Evolutionary conservation across 768 basidiomycete species (phyloP).

Genomic region (Suillus plorans): DNA sequence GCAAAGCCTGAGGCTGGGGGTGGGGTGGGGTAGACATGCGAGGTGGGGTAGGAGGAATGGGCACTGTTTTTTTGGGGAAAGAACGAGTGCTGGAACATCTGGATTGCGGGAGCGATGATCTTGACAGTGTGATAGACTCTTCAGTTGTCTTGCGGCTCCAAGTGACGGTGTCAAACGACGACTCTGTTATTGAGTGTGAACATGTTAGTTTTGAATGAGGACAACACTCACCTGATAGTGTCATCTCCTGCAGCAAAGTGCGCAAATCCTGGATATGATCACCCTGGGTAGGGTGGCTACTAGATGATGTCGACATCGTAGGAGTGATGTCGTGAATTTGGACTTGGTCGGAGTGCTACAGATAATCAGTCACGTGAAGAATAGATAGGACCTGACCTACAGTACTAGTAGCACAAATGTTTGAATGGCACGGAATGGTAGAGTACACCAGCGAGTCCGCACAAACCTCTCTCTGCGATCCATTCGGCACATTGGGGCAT

Average conservation of each 20-base stretch:
- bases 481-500: background rate
- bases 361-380: background rate
- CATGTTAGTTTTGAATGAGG: background rate
- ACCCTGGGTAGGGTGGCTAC: background rate
- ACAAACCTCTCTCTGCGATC: background rate
- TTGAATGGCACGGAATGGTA: background rate
- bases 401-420: background rate
- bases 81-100: too few species aligned
- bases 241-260: background rate
- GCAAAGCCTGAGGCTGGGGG: background rate
- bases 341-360: background rate
- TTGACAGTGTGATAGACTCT: background rate
- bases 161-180: background rate
- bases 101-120: background rate
- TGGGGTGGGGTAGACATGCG: too few species aligned
- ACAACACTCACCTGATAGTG: background rate
- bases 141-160: background rate
- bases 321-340: background rate
- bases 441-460: background rate
- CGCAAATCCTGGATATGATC: background rate
- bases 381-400: background rate
- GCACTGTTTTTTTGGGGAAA: background rate
- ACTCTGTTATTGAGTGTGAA: background rate
- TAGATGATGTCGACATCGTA: background rate
- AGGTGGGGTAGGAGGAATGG: background rate